Evolutionary conservation across 2,329 filamentous ascomycete genomes (phyloP).

Genomic region (Aspergillus sp.): DNA sequence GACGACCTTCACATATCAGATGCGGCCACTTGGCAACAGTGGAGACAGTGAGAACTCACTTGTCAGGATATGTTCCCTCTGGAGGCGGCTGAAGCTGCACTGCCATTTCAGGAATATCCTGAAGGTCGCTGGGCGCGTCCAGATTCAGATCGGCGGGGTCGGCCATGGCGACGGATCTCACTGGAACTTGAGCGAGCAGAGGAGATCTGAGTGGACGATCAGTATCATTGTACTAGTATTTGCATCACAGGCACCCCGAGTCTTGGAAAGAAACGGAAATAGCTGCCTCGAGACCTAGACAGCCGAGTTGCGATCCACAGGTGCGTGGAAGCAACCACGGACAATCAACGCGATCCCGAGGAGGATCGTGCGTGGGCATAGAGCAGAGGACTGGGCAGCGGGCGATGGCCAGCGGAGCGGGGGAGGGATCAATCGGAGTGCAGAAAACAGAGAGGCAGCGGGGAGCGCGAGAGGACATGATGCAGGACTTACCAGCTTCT

Average conservation of each 20-base stretch:
- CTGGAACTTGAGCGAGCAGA: conserved; percentile 7
- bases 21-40: background rate
- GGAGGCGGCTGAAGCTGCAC: conserved; percentile 35
- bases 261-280: background rate
- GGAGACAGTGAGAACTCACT: conserved; percentile 16
- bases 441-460: background rate
- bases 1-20: conserved; percentile 18
- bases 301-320: conserved; percentile 12
- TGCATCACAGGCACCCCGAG: background rate
- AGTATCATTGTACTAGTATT: conserved; percentile 10
- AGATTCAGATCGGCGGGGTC: conserved; percentile 35
- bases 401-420: background rate
- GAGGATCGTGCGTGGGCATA: conserved; percentile 32
- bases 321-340: conserved; percentile 33
- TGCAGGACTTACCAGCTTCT: background rate
- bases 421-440: background rate
- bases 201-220: conserved; percentile 12
- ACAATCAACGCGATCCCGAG: conserved; percentile 10
- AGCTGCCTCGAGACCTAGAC: conserved; percentile 3
- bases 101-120: conserved; percentile 35
- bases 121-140: conserved; percentile 37
- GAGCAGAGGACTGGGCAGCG: conserved; percentile 5
- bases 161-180: conserved; percentile 25
- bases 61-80: conserved; percentile 37
- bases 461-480: background rate